phyloP scores from a whole-genome alignment of 2,329 filamentous ascomycete species.

The Seiridium cupressi region DNA sequence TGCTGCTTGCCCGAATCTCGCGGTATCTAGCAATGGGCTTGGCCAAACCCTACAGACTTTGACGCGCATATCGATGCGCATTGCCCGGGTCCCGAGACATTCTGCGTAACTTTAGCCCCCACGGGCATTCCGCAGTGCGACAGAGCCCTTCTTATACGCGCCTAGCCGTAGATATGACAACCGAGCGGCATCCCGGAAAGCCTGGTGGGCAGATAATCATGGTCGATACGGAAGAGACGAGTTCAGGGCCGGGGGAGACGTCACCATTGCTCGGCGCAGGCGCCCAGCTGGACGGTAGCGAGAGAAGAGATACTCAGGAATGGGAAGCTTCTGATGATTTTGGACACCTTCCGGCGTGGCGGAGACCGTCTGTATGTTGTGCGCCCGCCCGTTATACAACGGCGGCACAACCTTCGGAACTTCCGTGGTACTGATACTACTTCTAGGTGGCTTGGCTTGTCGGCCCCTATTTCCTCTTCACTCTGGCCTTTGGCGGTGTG shows the following conservation, averaged over 20 bases:
- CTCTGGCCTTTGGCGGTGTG: constrained; percentile 81
- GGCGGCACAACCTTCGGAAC: background rate
- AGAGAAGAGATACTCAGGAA: constrained; percentile 20
- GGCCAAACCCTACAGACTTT: background rate
- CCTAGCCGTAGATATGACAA: constrained; percentile 17
- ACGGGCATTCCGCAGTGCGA: too few species aligned
- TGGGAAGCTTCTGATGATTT: constrained; percentile 60
- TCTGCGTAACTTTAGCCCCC: background rate
- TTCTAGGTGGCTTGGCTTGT: constrained; percentile 78
- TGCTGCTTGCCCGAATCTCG: background rate
- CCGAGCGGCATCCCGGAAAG: constrained; percentile 16
- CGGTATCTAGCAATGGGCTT: background rate
- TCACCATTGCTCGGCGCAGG: constrained; percentile 36
- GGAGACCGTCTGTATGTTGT: constrained; percentile 56
- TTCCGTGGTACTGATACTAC: constrained; percentile 20
- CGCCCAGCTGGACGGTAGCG: constrained; percentile 15
- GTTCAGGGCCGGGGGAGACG: constrained; percentile 25
- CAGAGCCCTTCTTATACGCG: too few species aligned
- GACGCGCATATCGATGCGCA: background rate
- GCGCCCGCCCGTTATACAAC: background rate
- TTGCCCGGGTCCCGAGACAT: background rate
- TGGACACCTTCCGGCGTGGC: constrained; percentile 59
- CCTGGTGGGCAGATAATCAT: constrained; percentile 19
- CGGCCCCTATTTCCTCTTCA: constrained; percentile 76
- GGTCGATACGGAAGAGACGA: constrained; percentile 21